Percentiles rank a stretch among this genome's conserved stretches.
These are phyloP conservation scores for Xylariaceae sp. DNA, from an alignment of 2,329 filamentous ascomycete genomes.

Conservation along the genomic window DNA sequence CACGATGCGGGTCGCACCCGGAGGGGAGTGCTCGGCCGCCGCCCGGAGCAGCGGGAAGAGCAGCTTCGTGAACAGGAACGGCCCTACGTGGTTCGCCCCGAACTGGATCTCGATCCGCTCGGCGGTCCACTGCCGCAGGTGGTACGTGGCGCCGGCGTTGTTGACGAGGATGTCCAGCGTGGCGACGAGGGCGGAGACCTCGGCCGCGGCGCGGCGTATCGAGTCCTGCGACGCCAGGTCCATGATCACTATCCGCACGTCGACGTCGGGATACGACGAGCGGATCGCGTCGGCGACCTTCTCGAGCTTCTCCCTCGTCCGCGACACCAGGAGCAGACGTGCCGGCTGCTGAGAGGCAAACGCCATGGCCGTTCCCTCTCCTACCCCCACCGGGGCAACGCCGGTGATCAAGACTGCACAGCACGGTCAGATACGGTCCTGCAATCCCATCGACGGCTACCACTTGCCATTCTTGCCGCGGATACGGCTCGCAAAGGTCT, in stretches of 20 bases:
- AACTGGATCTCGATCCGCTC: conserved; percentile 37
- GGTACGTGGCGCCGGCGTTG: conserved; percentile 32
- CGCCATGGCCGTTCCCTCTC: conserved; percentile 31
- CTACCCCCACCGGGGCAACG: conserved; percentile 33
- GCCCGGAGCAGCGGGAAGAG: conserved; percentile 27
- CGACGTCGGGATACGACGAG: conserved; percentile 25
- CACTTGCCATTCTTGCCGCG: conserved; percentile 19
- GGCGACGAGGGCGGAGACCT: conserved; percentile 23
- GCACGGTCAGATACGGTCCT: conserved; percentile 9
- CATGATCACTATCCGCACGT: conserved; percentile 27
- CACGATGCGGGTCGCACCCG: conserved; percentile 28
- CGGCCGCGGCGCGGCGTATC: conserved; percentile 28
- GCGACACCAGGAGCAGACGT: conserved; percentile 36
- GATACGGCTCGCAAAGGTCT: conserved; percentile 18
- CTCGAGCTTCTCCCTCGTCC: conserved; percentile 34
- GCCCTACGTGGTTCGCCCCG: conserved; percentile 31
- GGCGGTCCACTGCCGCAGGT: conserved; percentile 31
- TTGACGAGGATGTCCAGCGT: conserved; percentile 35
- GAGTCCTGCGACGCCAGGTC: conserved; percentile 31
- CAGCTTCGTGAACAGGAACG: conserved; percentile 31
- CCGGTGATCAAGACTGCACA: conserved; percentile 33
- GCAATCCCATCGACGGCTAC: conserved; percentile 6
- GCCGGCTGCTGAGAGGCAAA: conserved; percentile 36
- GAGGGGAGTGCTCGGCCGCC: conserved; percentile 24
- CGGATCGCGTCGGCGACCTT: conserved; percentile 30